phyloP scores from a whole-genome alignment of 495 filamentous ascomycete species.

The Neurospora tetraspora region DNA sequence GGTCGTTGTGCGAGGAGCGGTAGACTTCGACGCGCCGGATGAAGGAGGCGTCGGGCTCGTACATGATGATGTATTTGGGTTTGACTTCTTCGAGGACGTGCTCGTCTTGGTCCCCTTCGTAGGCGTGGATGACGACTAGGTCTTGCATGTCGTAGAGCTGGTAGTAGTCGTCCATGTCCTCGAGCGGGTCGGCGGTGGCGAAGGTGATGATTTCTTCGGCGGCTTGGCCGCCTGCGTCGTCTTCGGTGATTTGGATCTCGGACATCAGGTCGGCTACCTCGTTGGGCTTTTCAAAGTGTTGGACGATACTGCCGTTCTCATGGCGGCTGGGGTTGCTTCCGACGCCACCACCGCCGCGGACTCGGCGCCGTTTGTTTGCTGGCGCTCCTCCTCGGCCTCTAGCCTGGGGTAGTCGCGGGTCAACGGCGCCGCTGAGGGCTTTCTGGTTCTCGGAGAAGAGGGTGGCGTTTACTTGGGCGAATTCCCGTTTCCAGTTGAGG shows the following conservation, averaged over 20 bases:
- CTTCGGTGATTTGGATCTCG: slow-evolving; percentile 67
- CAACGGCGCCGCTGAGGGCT: slow-evolving; percentile 54
- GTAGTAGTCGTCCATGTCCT: slow-evolving; percentile 85
- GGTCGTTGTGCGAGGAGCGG: slow-evolving; percentile 80
- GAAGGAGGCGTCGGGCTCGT: slow-evolving; percentile 92
- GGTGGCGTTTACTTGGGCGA: slow-evolving; percentile 69
- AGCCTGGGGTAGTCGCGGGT: slow-evolving; percentile 32
- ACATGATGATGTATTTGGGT: slow-evolving; percentile 96
- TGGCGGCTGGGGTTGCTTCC: slow-evolving; percentile 38
- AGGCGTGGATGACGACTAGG: slow-evolving; percentile 81
- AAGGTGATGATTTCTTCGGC: slow-evolving; percentile 54
- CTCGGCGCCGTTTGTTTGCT: slow-evolving; percentile 76
- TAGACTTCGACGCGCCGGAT: slow-evolving; percentile 93
- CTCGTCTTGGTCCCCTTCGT: slow-evolving; percentile 88
- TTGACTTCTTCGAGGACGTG: slow-evolving; percentile 87
- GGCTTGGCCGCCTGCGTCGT: slow-evolving; percentile 54
- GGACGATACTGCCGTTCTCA: slow-evolving; percentile 38
- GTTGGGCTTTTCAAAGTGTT: slow-evolving; percentile 39
- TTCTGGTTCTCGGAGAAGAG: slow-evolving; percentile 72
- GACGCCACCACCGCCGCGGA: slow-evolving; percentile 67
- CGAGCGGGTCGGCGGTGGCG: slow-evolving; percentile 56
- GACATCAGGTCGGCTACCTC: slow-evolving; percentile 48
- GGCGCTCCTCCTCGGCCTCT: slow-evolving; percentile 42
- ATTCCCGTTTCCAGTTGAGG: slow-evolving; percentile 82
- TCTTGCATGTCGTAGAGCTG: slow-evolving; percentile 89